These are phyloP conservation scores for Phoma sp. DNA, from an alignment of 2,329 filamentous ascomycete species.

Conservation along the genomic window DNA sequence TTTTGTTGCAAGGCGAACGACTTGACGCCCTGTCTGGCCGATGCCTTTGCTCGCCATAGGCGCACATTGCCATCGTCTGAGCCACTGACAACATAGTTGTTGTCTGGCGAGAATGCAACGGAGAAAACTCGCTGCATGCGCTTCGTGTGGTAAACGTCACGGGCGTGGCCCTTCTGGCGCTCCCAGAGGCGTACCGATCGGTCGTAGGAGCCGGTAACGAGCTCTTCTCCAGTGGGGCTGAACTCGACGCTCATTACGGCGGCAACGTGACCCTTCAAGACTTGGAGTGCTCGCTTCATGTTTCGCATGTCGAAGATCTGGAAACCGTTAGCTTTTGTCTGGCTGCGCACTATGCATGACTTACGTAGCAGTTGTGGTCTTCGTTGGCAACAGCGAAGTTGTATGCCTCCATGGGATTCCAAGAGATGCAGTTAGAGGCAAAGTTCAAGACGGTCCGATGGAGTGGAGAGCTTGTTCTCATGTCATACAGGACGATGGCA, in stretches of 20 bases:
- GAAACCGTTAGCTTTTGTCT: conserved; percentile 6
- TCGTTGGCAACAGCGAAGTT: conserved; percentile 93
- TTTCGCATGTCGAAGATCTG: conserved; percentile 90
- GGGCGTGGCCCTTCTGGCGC: conserved; percentile 78
- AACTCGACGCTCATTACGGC: conserved; percentile 98
- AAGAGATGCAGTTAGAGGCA: conserved; percentile 89
- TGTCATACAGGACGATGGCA: conserved; percentile 87
- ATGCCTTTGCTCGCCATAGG: conserved; percentile 88
- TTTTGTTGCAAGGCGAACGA: conserved; percentile 83
- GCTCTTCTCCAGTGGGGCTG: conserved; percentile 89
- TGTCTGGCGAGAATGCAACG: conserved; percentile 83
- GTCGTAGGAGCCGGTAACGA: conserved; percentile 89
- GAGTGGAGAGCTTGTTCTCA: conserved; percentile 83
- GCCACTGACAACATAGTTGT: conserved; percentile 86
- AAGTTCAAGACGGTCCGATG: conserved; percentile 82
- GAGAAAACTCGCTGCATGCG: conserved; percentile 96
- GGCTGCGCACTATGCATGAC: background rate
- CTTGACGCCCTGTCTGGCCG: conserved; percentile 82
- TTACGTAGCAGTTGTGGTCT: conserved; percentile 81
- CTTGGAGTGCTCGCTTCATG: conserved; percentile 84
- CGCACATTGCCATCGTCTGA: conserved; percentile 92
- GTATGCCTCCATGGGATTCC: conserved; percentile 97
- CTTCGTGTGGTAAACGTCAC: conserved; percentile 97
- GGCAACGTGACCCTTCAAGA: conserved; percentile 86
- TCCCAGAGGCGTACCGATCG: conserved; percentile 87